These are phyloP conservation scores for Saturnispora saitoi DNA, from an alignment of 805 yeast genomes.

Conservation along the genomic window DNA sequence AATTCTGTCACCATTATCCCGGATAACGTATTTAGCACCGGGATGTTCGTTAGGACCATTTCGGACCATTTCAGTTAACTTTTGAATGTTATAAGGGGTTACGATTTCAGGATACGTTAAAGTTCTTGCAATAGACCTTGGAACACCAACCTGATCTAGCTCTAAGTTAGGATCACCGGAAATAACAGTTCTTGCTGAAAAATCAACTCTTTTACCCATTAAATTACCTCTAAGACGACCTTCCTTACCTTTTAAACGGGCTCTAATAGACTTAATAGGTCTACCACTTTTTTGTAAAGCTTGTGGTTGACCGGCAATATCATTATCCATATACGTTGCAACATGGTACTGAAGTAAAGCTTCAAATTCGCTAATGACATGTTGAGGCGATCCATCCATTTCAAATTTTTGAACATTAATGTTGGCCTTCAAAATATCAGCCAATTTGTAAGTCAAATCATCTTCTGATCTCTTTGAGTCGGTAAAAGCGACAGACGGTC, in stretches of 20 bases:
- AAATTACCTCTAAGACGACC: conserved; percentile 97
- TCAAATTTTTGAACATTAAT: conserved; percentile 95
- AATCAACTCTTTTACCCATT: conserved; percentile 99
- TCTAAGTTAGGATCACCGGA: conserved; percentile 98
- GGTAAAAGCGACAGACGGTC: conserved; percentile 96
- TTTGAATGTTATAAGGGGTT: conserved; percentile 93
- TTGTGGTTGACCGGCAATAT: conserved; percentile 99
- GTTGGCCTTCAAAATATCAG: conserved; percentile 94
- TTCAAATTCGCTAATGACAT: conserved; percentile 93
- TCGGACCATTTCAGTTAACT: conserved; percentile 84
- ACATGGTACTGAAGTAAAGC: conserved; percentile 93
- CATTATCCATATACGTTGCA: conserved; percentile 99
- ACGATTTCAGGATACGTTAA: conserved; percentile 95
- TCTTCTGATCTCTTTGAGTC: conserved; percentile 99
- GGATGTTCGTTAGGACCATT: conserved; percentile 99
- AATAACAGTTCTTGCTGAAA: conserved; percentile 97
- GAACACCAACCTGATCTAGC: conserved; percentile 98
- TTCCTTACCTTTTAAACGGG: conserved; percentile 99
- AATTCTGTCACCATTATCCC: conserved; percentile 98
- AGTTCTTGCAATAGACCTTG: conserved; percentile 91
- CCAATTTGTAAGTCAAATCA: conserved; percentile 94
- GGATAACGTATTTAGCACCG: conserved; percentile 96
- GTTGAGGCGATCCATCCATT: conserved; percentile 98
- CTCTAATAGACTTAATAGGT: conserved; percentile 96
- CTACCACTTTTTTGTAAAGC: conserved; percentile 98